Conservation (phyloP, 2,329 filamentous ascomycete genomes). For the Diaporthe aspalathi region DNA sequence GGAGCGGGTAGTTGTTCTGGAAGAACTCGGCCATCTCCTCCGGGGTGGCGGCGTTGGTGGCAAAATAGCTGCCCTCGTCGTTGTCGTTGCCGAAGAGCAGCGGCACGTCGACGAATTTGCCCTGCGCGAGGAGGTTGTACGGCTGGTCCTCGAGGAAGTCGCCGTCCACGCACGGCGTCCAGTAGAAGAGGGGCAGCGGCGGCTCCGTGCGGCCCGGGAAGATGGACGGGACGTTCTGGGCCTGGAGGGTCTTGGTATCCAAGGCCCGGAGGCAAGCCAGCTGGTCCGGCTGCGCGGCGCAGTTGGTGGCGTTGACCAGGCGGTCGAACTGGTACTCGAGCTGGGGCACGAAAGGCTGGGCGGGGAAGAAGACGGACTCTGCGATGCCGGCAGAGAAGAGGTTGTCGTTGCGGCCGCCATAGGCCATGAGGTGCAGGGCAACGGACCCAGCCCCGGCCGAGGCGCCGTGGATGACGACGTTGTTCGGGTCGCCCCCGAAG, state of each 20-base stretch:
- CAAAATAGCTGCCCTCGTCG: slow-evolving; percentile 61
- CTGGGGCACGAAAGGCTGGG: slow-evolving; percentile 56
- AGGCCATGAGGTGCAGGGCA: slow-evolving; percentile 61
- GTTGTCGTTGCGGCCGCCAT: slow-evolving; percentile 56
- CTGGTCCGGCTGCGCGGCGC: slow-evolving; percentile 46
- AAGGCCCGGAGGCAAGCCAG: slow-evolving; percentile 57
- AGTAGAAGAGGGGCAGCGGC: slow-evolving; percentile 59
- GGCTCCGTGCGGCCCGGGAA: slow-evolving; percentile 52
- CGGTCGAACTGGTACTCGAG: slow-evolving; percentile 61
- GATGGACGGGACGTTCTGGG: slow-evolving; percentile 52
- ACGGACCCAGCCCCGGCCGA: slow-evolving; percentile 72
- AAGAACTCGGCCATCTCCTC: slow-evolving; percentile 55
- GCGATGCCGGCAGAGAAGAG: slow-evolving; percentile 60
- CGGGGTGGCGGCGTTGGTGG: slow-evolving; percentile 50
- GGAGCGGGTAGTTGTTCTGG: slow-evolving; percentile 59
- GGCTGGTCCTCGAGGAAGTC: slow-evolving; percentile 57
- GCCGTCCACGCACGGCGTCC: slow-evolving; percentile 63
- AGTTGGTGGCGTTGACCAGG: slow-evolving; percentile 51
- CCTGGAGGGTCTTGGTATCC: slow-evolving; percentile 52
- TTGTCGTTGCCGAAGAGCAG: slow-evolving; percentile 61
- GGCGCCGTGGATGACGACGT: slow-evolving; percentile 71
- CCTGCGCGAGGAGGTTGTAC: slow-evolving; percentile 55
- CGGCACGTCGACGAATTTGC: slow-evolving; percentile 65
- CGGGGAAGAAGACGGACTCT: slow-evolving; percentile 63
- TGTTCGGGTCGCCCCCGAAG: slow-evolving; percentile 69